Percentiles rank a stretch among this genome's conserved stretches.
phyloP scores from a whole-genome alignment of 352 stramenopile species.

The Pythium folliculosum region DNA sequence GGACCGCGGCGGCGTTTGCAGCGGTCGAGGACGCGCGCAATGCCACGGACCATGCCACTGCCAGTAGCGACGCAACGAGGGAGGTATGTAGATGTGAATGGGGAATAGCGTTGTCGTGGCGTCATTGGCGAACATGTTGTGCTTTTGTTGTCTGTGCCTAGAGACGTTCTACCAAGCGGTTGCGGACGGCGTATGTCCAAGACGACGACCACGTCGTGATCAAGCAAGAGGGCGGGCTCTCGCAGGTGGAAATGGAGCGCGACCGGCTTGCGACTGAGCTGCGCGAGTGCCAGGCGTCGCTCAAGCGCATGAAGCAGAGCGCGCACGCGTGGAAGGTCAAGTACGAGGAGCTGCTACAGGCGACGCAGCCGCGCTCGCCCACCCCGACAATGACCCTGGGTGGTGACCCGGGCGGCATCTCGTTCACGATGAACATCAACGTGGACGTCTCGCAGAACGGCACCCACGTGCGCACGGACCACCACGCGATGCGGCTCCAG shows the following conservation, averaged over 20 bases:
- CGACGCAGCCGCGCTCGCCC: not conserved
- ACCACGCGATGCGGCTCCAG: conserved; percentile 2
- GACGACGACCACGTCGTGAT: conserved; percentile 6
- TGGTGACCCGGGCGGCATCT: not conserved
- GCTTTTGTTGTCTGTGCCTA: not conserved
- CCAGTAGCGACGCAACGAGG: not conserved
- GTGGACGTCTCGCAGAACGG: conserved; percentile 16
- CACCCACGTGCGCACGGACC: conserved; percentile 6
- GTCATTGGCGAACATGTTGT: no score
- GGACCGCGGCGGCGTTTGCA: conserved; percentile 1
- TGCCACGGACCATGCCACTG: not conserved
- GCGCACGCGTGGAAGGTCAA: conserved; percentile 17
- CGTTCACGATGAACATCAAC: conserved; percentile 24
- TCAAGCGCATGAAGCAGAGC: conserved; percentile 19
- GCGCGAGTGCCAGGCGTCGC: conserved; percentile 8
- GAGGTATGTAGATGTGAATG: not conserved
- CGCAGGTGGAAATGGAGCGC: not conserved
- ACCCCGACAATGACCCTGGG: not conserved
- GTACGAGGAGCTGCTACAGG: conserved; percentile 19
- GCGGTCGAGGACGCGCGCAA: not conserved
- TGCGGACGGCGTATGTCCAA: not conserved
- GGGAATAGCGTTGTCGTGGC: no score
- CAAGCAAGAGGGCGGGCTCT: conserved; percentile 3
- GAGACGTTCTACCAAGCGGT: not conserved
- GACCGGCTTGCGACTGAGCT: conserved; percentile 2